These are phyloP conservation scores for Malassezia equina DNA, from an alignment of 1,284 basidiomycete genomes.

Conservation along the genomic window DNA sequence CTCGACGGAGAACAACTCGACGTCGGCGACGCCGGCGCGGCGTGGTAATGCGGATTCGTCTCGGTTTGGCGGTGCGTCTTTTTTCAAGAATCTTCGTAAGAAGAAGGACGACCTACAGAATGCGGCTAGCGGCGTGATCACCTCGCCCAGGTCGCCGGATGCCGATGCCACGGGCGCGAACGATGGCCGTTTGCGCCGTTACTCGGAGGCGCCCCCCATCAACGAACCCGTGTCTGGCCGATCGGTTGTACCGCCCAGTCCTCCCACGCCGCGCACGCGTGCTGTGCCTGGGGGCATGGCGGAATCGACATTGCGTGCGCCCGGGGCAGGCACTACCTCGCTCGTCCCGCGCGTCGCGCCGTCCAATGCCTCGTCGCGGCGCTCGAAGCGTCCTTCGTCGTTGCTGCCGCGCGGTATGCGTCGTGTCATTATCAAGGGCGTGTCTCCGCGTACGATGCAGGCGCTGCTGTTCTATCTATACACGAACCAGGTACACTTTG, in stretches of 20 bases:
- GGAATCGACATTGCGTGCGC: background rate
- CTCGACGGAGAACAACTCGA: background rate
- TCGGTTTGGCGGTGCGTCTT: background rate
- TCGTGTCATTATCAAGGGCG: slow-evolving; percentile 21
- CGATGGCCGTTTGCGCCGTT: slow-evolving; percentile 6
- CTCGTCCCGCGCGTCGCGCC: background rate
- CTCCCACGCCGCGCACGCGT: background rate
- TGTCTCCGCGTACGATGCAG: slow-evolving; percentile 28
- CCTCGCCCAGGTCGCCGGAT: background rate
- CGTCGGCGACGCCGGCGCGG: background rate
- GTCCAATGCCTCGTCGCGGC: background rate
- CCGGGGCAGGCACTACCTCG: background rate
- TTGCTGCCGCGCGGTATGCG: background rate
- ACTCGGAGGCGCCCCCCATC: background rate
- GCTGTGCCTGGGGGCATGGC: background rate
- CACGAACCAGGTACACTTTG: slow-evolving; percentile 31
- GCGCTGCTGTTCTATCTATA: slow-evolving; percentile 33
- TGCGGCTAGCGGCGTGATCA: background rate
- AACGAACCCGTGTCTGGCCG: background rate
- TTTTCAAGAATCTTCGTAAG: slow-evolving; percentile 9
- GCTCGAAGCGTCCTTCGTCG: background rate
- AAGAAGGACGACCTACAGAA: background rate
- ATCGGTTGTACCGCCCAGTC: background rate
- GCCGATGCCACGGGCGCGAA: background rate
- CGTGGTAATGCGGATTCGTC: background rate